Evolutionary conservation across 768 basidiomycete genomes (phyloP), one percentile per base, ranked within the genome.

Genomic region (Pleurotus cornucopiae): DNA sequence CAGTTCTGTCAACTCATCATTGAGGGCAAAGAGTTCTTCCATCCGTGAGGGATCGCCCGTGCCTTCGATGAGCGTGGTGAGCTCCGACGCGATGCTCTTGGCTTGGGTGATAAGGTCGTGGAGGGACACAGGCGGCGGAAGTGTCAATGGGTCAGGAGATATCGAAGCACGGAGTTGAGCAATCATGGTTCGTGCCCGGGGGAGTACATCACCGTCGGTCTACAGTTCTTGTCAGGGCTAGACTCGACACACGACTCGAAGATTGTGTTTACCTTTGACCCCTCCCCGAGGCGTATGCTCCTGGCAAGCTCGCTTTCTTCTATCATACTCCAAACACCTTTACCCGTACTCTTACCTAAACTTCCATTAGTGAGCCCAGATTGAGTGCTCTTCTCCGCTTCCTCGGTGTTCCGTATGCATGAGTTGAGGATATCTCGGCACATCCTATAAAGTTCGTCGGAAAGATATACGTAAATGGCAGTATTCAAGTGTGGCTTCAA

Each of bases 351-450:
- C n/a, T 82, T 77, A 4, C 82, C 82, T 21, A 53, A 18, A 57
- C 77, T 79, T 6, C 60, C 62, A 13, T 64, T 61, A 11, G 30
- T 34, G 20, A 59, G 61, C 13, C 58, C 46, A 2, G 64, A 63
- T 16, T 62, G 63, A 40, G 70, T 62, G 30, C 57, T 62, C 45
- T 73, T 65, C 63, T 88, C 88, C 0, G 89, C 95, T 55, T 88
- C 85, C 67, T 98, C 95, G 0, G 96, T 98, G 62, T 99, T 98
- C 56, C 95, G 76, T 6, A 95, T 85, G 68, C 96, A 99, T 9
- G 86, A 83, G 60, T 89, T 91, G 58, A 98, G 71, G 53, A 99
- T 96, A 54, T 93, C 89, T 39, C 95, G 82, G 61, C 89, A 93
- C 73, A 95, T 83, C 55, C 89, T 79, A 55, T 5, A 58, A 48